phyloP scores from a whole-genome alignment of 1,284 basidiomycete species.

The Tilletiopsis washingtonensis region DNA sequence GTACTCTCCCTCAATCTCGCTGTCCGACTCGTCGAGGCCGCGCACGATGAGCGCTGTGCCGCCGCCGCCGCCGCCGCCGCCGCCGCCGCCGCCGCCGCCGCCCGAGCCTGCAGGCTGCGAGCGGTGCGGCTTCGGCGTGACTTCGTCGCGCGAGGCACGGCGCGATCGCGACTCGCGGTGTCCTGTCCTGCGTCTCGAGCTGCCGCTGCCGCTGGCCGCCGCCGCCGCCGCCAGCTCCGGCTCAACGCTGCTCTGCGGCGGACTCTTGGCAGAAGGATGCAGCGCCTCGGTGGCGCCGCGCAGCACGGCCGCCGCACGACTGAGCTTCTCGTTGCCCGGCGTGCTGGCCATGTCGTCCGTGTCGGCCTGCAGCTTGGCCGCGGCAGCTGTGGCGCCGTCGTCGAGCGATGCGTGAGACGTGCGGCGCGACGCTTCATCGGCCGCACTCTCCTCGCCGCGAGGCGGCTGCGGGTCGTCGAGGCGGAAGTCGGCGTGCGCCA shows the following conservation, averaged over 20 bases:
- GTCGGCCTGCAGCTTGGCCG: slow-evolving; percentile 5
- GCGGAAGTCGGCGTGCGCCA: slow-evolving; percentile 37
- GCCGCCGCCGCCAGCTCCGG: too few species aligned
- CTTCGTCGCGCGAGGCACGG: too few species aligned
- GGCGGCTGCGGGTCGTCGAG: slow-evolving; percentile 15
- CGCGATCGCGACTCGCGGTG: too few species aligned
- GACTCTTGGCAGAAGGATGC: neutral
- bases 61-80: too few species aligned
- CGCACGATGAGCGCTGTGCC: slow-evolving; percentile 41
- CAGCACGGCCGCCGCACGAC: neutral
- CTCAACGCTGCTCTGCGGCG: too few species aligned
- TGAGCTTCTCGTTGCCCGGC: neutral
- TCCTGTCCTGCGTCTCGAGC: too few species aligned
- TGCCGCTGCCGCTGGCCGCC: too few species aligned
- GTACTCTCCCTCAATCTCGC: too few species aligned
- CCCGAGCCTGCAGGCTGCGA: too few species aligned
- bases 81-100: too few species aligned
- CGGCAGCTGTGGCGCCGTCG: neutral
- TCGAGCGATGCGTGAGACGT: neutral
- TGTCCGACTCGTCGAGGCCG: slow-evolving; percentile 28
- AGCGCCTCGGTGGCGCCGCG: neutral
- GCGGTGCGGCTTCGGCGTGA: too few species aligned
- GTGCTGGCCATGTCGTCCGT: slow-evolving; percentile 1
- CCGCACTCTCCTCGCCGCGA: slow-evolving; percentile 2
- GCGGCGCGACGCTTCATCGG: neutral